Evolutionary conservation across 1,139 yeast species (phyloP).

Genomic region (Saccharomyces hybrid): DNA sequence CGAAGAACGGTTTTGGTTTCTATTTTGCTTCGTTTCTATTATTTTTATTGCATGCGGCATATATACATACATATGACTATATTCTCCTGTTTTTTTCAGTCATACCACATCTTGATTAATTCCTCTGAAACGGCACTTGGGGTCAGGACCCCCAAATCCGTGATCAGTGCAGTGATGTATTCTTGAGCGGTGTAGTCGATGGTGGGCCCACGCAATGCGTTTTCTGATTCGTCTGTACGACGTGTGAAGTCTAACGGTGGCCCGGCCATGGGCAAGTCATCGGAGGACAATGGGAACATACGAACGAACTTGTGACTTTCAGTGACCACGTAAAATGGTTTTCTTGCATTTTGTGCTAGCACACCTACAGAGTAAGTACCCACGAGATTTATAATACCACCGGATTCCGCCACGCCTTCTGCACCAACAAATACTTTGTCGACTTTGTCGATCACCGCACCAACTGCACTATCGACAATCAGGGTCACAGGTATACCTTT

Average conservation of each 20-base stretch:
- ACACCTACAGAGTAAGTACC: constrained; percentile 96
- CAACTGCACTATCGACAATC: constrained; percentile 90
- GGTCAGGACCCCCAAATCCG: constrained; percentile 92
- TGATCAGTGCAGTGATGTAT: constrained; percentile 87
- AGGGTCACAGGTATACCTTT: constrained; percentile 88
- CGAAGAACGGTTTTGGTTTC: background rate
- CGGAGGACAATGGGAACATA: constrained; percentile 87
- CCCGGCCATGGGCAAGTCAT: constrained; percentile 69
- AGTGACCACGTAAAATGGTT: constrained; percentile 89
- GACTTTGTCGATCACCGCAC: constrained; percentile 82
- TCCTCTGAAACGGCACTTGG: constrained; percentile 98
- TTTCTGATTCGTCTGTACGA: constrained; percentile 29
- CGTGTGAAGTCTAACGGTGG: constrained; percentile 40
- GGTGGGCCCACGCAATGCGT: constrained; percentile 39
- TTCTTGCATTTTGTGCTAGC: constrained; percentile 79
- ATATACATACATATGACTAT: constrained; percentile 1
- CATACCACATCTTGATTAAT: constrained; percentile 95
- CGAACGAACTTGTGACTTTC: constrained; percentile 96
- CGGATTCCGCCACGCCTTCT: constrained; percentile 97
- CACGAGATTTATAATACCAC: constrained; percentile 92
- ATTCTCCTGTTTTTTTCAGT: constrained; percentile 34
- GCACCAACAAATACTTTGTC: constrained; percentile 96
- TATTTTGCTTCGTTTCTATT: background rate
- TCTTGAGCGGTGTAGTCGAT: constrained; percentile 96
- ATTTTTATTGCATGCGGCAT: background rate